phyloP scores from a whole-genome alignment of 441 rosid genomes.

The Codiaeum variegatum region DNA sequence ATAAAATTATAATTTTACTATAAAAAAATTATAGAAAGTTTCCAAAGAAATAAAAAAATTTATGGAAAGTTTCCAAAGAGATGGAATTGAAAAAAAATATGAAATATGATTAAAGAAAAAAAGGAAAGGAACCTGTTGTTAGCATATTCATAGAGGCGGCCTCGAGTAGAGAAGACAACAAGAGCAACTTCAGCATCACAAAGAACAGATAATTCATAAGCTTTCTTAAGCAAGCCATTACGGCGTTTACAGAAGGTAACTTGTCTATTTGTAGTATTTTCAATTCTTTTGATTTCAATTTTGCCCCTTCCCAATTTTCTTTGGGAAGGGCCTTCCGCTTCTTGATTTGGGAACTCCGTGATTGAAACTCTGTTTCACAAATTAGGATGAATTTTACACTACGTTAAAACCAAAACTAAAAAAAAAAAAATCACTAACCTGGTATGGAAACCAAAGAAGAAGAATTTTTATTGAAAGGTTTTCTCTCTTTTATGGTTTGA shows the following conservation, averaged over 20 bases:
- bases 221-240: slow-evolving; percentile 91
- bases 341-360: slow-evolving; percentile 19
- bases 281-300: slow-evolving; percentile 98
- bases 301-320: slow-evolving; percentile 88
- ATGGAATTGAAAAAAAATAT: no score
- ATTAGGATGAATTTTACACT: not conserved
- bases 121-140: slow-evolving; percentile 56
- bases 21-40: no score
- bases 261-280: slow-evolving; percentile 92
- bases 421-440: slow-evolving; percentile 9
- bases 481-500: not conserved
- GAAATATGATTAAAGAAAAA: not conserved
- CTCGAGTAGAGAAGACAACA: slow-evolving; percentile 90
- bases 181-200: slow-evolving; percentile 92
- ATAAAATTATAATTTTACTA: no score
- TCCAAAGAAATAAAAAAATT: no score
- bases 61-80: no score
- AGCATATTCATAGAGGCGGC: slow-evolving; percentile 94
- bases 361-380: not conserved
- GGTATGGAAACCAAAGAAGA: slow-evolving; percentile 10
- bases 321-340: slow-evolving; percentile 31
- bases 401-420: not conserved
- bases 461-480: not conserved
- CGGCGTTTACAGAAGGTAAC: slow-evolving; percentile 95
- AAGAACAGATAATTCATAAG: slow-evolving; percentile 88